A percentile compares a stretch with the other conserved stretches of the same genome.
Evolutionary conservation across 1,284 basidiomycete species (phyloP).

Genomic region (Coniferiporia weirii): DNA sequence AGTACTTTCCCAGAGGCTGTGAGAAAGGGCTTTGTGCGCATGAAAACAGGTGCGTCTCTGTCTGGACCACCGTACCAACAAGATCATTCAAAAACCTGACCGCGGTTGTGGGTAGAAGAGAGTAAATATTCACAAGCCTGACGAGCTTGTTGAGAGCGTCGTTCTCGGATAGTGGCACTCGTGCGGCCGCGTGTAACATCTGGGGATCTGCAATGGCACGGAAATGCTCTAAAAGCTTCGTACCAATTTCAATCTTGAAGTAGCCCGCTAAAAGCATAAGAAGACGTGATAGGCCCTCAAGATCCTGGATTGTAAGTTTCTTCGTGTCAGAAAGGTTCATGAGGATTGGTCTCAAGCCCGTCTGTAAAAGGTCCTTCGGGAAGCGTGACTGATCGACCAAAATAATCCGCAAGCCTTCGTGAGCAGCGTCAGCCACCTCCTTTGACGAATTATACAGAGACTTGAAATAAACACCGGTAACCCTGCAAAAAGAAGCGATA

Average conservation of each 20-base stretch:
- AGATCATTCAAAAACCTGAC: constrained; percentile 90
- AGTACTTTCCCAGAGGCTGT: constrained; percentile 85
- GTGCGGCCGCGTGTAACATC: constrained; percentile 76
- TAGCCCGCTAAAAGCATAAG: constrained; percentile 96
- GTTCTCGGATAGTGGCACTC: constrained; percentile 79
- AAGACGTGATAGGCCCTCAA: constrained; percentile 94
- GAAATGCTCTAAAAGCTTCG: constrained; percentile 96
- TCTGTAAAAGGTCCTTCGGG: constrained; percentile 94
- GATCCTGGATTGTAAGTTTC: constrained; percentile 87
- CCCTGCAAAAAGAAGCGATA: constrained; percentile 40
- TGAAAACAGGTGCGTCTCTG: constrained; percentile 88
- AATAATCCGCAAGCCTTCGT: constrained; percentile 89
- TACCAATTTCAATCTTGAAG: constrained; percentile 99
- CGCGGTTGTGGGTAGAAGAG: constrained; percentile 89
- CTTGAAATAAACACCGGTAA: constrained; percentile 98
- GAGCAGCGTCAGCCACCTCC: constrained; percentile 94
- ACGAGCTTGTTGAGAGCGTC: constrained; percentile 92
- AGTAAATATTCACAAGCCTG: constrained; percentile 94
- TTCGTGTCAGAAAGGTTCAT: constrained; percentile 99
- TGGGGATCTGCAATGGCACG: constrained; percentile 83
- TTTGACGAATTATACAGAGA: constrained; percentile 92
- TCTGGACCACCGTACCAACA: constrained; percentile 86
- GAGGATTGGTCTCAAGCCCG: constrained; percentile 91
- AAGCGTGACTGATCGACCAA: constrained; percentile 87
- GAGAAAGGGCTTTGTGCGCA: constrained; percentile 91